These are phyloP conservation scores for Hyphodiscus sp. DNA, from an alignment of 2,329 filamentous ascomycete species.

Conservation along the genomic window DNA sequence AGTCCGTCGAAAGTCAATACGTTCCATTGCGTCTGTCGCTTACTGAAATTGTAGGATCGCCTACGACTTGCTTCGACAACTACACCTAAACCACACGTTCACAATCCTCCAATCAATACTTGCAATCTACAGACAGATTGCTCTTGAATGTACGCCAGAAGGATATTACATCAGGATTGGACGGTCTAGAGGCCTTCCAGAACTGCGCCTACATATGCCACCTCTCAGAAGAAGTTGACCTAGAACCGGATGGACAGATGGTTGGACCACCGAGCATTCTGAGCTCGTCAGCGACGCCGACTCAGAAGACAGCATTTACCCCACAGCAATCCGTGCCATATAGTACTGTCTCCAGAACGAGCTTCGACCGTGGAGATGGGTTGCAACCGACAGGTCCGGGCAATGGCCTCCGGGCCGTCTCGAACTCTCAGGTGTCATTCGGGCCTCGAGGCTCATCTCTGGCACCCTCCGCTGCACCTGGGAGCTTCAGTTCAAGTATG, in stretches of 20 bases:
- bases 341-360: slow-evolving; percentile 37
- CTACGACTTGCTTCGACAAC: slow-evolving; percentile 3
- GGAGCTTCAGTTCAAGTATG: slow-evolving; percentile 86
- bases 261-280: slow-evolving; percentile 40
- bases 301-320: slow-evolving; percentile 43
- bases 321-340: slow-evolving; percentile 36
- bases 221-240: slow-evolving; percentile 23
- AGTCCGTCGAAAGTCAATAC: neutral
- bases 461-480: slow-evolving; percentile 63
- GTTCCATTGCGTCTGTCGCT: neutral
- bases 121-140: neutral
- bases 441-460: slow-evolving; percentile 63
- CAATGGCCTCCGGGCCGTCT: slow-evolving; percentile 43
- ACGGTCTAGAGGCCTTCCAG: slow-evolving; percentile 17
- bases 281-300: slow-evolving; percentile 47
- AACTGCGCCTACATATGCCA: slow-evolving; percentile 25
- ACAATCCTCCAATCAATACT: neutral
- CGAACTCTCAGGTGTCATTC: slow-evolving; percentile 53
- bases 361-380: slow-evolving; percentile 48
- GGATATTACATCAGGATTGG: neutral
- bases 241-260: slow-evolving; percentile 29
- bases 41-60: neutral
- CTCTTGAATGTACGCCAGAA: neutral
- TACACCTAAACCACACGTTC: neutral
- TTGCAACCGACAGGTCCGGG: slow-evolving; percentile 41